Evolutionary conservation across 345 rosid species (phyloP), one percentile per base, ranked within the genome.

Genomic region (Noccaea bulbosa): DNA sequence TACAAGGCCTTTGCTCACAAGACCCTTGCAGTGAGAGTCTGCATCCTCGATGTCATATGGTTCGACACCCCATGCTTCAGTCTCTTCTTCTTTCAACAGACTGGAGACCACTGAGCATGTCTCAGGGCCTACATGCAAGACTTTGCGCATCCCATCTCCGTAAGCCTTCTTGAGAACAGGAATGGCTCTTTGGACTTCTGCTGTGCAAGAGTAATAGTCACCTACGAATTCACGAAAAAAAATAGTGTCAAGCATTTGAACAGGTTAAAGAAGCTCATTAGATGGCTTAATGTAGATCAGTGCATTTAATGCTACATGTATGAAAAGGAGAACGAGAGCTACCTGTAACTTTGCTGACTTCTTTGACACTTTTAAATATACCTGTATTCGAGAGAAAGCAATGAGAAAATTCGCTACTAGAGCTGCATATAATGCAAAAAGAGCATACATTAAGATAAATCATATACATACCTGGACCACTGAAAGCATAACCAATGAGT

Each of bases 11-110:
- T 81, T 95, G 65, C 83, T 89, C 15, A 95, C 94, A 39, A 92
- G 88, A 41, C 64, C 60, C 76, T 86, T 90, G 92, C 99, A 95
- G 73, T 70, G 83, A 49, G 82, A 80, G 75, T 88, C 98, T 14
- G 86, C 92, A 74, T 95, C 99, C 75, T 95, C 99, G 20, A 89
- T 79, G 75, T 92, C 99, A 76, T 95, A 95, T 3, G 99, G 99
- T 74, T 95, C 99, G 27, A 92, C 84, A 34, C 99, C 98, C 99
- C 99, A 92, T 10, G 91, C 93, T 82, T 95, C 98, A 16, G 87
- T 88, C 77, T 90, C 96, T 65, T 88, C 91, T 83, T 88, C 97
- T 82, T 90, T 87, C 70, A 90, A 73, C 45, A 95, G 82, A 61
- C 75, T 80, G 48, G 97, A 88, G 68, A 92, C 96, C 70, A 88